Evolutionary conservation across 2,329 filamentous ascomycete species (phyloP), one percentile per base, ranked within the genome.

Genomic region (Elsinoe perseae): DNA sequence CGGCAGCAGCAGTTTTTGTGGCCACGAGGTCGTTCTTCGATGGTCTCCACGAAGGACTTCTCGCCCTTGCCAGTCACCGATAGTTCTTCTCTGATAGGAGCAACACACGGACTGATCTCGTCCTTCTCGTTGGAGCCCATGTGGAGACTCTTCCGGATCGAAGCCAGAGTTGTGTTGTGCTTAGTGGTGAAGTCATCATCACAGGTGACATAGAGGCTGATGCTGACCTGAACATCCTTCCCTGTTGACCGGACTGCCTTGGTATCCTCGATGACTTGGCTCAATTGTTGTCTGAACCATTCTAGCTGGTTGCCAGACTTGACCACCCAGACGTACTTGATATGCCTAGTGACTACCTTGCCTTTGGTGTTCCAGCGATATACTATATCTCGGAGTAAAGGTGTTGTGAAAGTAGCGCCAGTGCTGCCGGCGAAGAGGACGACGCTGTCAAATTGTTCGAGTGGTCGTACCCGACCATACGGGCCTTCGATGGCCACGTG

Each of bases 371-470:
- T 69, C 66, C 9, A 68, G 23, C 12, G 52, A 56, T 72, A 67
- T 1, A 82, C 67, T n/a, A 84, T 69, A 52, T 82, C 76, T 23
- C 80, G 74, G 32, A 83, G 69, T 2, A 82, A 64, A 0, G 82
- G 81, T 9, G 81, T 63, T 0, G 75, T 79, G 61, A 81, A 84
- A 0, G 80, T 80, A 21, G 77, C 78, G 1, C 83, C 83, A 44
- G 79, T 83, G 16, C 79, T 79, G 20, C 80, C 80, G 6, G 81
- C 80, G 7, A 85, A 68, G 0, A 85, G 66, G 0, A 84, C 70
- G 1, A 83, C 73, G 56, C 76, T 82, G 59, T 85, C 81, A 58
- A 83, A 84, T 61, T 83, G 80, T 20, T 75, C 72, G 14, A 84
- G 68, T 1, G 63, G 57, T 0, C 65, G 64, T 3, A 61, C 59